Percentiles rank a stretch among this genome's conserved stretches.
Conservation (phyloP, 495 filamentous ascomycete species). For the Penicilliopsis zonata region DNA sequence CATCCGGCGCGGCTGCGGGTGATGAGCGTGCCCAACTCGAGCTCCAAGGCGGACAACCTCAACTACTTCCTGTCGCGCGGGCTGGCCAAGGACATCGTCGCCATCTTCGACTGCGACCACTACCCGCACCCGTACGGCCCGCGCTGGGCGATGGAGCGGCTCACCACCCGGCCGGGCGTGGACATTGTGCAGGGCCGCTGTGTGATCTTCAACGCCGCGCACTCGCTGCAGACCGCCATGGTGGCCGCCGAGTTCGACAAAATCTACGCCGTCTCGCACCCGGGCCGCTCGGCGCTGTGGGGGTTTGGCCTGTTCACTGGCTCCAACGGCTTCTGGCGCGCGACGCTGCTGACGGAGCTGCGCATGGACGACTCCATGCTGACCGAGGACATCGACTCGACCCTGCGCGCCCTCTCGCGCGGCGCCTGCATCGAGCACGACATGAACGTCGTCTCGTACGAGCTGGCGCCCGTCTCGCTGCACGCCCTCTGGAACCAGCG, state of each 20-base stretch:
- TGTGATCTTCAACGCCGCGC: slow-evolving; percentile 23
- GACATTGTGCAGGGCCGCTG: slow-evolving; percentile 31
- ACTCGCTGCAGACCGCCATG: slow-evolving; percentile 18
- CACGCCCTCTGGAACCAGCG: slow-evolving; percentile 26
- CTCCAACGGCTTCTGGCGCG: slow-evolving; percentile 27
- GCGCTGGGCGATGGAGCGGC: slow-evolving; percentile 27
- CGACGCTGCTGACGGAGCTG: slow-evolving; percentile 18
- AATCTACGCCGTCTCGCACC: slow-evolving; percentile 30
- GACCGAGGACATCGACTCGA: slow-evolving; percentile 31
- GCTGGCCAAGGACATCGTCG: slow-evolving; percentile 20
- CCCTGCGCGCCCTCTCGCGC: slow-evolving; percentile 17
- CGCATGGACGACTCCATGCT: slow-evolving; percentile 28
- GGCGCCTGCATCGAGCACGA: slow-evolving; percentile 21
- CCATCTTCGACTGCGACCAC: slow-evolving; percentile 30
- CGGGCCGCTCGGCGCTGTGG: slow-evolving; percentile 21
- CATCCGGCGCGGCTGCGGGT: no score
- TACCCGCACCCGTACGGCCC: slow-evolving; percentile 25
- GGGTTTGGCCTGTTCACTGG: slow-evolving; percentile 28
- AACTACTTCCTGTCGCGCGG: slow-evolving; percentile 24
- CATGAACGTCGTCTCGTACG: slow-evolving; percentile 21
- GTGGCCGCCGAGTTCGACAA: slow-evolving; percentile 31
- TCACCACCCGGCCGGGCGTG: slow-evolving; percentile 13
- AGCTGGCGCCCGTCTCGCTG: slow-evolving; percentile 18
- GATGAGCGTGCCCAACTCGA: slow-evolving; percentile 24
- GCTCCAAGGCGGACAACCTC: slow-evolving; percentile 28